A percentile compares a stretch with the other conserved stretches of the same genome.
phyloP scores from a whole-genome alignment of 116 monocot species.

The Thalassia testudinum region DNA sequence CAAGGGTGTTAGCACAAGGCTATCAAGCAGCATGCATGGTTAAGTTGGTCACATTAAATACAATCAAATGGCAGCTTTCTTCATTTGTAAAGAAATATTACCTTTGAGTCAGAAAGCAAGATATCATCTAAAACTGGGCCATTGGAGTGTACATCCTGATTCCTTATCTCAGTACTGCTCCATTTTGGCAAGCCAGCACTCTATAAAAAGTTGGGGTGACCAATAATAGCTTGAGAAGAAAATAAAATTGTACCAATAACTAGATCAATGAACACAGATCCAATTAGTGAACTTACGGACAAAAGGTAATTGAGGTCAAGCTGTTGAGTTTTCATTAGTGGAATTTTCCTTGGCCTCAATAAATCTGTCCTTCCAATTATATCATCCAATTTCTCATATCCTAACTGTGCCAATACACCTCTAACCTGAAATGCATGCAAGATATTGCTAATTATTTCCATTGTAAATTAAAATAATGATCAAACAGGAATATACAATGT shows the following conservation, averaged over 20 bases:
- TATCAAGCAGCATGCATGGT: no score
- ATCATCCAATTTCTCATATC: constrained; percentile 96
- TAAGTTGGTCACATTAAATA: no score
- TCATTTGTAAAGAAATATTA: constrained; percentile 7
- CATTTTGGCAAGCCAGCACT: constrained; percentile 62
- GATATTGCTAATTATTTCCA: neutral
- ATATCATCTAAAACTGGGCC: constrained; percentile 87
- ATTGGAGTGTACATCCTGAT: constrained; percentile 80
- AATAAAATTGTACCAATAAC: neutral
- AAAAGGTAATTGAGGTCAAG: constrained; percentile 79
- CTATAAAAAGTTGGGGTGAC: constrained; percentile 16
- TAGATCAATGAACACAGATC: neutral
- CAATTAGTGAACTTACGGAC: constrained; percentile 34
- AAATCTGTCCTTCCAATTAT: constrained; percentile 87
- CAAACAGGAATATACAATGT: no score
- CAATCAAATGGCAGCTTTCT: no score
- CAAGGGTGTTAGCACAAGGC: no score
- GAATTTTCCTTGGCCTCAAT: constrained; percentile 48
- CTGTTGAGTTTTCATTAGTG: constrained; percentile 85
- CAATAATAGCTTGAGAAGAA: neutral
- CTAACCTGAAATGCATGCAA: constrained; percentile 44
- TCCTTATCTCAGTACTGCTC: constrained; percentile 88
- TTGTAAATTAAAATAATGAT: no score
- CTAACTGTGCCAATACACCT: constrained; percentile 70
- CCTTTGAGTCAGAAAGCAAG: constrained; percentile 84